These are phyloP conservation scores for Marasmius fiardii DNA, from an alignment of 1,284 basidiomycete species.

Conservation along the genomic window DNA sequence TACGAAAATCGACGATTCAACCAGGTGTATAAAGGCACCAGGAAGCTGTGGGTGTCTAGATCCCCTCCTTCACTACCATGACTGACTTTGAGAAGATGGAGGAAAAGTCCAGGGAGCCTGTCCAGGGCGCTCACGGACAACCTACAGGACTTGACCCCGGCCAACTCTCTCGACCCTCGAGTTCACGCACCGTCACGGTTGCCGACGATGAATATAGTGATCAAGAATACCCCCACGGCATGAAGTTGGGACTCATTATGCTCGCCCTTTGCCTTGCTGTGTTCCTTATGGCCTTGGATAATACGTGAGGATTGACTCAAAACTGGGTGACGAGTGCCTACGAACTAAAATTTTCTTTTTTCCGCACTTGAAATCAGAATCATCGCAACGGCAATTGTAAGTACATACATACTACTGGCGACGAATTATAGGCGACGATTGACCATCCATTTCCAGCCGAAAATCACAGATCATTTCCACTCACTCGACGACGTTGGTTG, in stretches of 20 bases:
- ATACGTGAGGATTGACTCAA: not conserved
- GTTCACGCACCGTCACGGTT: too few relatives aligned
- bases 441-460: slow-evolving; percentile 7
- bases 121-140: too few relatives aligned
- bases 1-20: too few relatives aligned
- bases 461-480: slow-evolving; percentile 18
- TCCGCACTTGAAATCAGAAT: slow-evolving; percentile 36
- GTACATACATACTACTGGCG: slow-evolving; percentile 20
- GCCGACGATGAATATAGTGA: slow-evolving; percentile 18
- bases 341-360: too few relatives aligned
- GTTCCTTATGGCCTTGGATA: slow-evolving; percentile 21
- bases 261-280: slow-evolving; percentile 19
- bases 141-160: too few relatives aligned
- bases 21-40: too few relatives aligned
- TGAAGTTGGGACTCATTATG: slow-evolving; percentile 16
- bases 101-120: not conserved
- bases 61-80: not conserved
- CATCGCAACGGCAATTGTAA: slow-evolving; percentile 28
- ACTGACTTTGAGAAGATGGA: not conserved
- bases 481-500: slow-evolving; percentile 19
- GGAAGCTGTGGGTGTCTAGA: too few relatives aligned
- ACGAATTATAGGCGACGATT: slow-evolving; percentile 18
- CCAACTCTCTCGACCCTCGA: too few relatives aligned
- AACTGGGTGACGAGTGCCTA: too few relatives aligned
- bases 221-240: slow-evolving; percentile 18